phyloP scores from a whole-genome alignment of 352 stramenopile species.

The Globisporangium carolinianum region DNA sequence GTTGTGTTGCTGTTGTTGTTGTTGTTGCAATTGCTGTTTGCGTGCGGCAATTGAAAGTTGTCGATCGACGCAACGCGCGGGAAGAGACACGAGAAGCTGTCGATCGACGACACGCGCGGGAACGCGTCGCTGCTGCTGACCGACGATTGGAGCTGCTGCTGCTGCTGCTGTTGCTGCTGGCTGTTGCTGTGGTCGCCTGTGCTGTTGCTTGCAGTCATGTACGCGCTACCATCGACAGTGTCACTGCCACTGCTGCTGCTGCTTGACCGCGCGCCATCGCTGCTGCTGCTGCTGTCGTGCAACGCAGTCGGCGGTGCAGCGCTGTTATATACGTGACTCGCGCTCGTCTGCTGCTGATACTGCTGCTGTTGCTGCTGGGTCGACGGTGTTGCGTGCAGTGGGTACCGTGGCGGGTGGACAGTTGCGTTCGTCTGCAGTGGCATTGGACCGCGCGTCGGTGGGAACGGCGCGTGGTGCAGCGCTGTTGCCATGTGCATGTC shows the following conservation, averaged over 20 bases:
- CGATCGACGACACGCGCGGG: slow-evolving; percentile 74
- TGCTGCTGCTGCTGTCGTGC: neutral
- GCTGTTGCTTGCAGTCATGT: neutral
- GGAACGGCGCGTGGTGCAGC: slow-evolving; percentile 10
- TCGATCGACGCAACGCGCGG: slow-evolving; percentile 78
- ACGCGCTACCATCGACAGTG: neutral
- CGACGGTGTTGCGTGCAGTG: slow-evolving; percentile 6
- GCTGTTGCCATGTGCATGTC: neutral
- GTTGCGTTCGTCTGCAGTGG: slow-evolving; percentile 4
- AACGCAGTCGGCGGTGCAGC: neutral
- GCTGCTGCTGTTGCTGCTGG: slow-evolving; percentile 4
- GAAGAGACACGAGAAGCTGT: slow-evolving; percentile 81
- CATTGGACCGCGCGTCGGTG: slow-evolving; percentile 11
- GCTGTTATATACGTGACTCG: slow-evolving; percentile 13
- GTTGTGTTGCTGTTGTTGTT: slow-evolving; percentile 6
- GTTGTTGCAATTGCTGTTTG: slow-evolving; percentile 11
- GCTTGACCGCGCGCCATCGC: neutral
- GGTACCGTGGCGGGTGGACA: slow-evolving; percentile 6
- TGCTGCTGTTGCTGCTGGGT: slow-evolving; percentile 5
- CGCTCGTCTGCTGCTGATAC: slow-evolving; percentile 2
- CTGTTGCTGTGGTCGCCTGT: neutral
- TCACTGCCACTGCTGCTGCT: neutral
- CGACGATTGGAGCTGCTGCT: slow-evolving; percentile 2
- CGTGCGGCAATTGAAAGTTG: slow-evolving; percentile 47
- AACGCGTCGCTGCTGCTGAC: slow-evolving; percentile 22